Evolutionary conservation across 1,284 basidiomycete genomes (phyloP).

Genomic region (Sanghuangporus weigelae): DNA sequence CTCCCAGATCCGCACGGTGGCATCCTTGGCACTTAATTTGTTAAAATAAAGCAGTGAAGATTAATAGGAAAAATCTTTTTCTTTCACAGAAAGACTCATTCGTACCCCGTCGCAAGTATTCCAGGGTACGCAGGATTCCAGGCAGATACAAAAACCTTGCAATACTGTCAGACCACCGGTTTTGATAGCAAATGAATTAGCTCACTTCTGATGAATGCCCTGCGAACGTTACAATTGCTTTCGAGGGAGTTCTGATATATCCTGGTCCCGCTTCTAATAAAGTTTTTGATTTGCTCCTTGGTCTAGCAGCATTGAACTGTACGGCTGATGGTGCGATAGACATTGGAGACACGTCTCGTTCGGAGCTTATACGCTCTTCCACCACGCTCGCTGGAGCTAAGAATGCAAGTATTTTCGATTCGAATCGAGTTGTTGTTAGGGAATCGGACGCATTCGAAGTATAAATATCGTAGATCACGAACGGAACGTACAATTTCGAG

Average conservation of each 20-base stretch:
- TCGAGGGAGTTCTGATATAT: conserved; percentile 14
- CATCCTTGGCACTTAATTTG: conserved; percentile 64
- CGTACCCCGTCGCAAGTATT: conserved; percentile 70
- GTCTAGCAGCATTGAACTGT: conserved; percentile 5
- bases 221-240: conserved; percentile 44
- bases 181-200: background rate
- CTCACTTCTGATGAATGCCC: conserved; percentile 62
- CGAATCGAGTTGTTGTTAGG: background rate
- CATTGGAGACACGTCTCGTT: conserved; percentile 11
- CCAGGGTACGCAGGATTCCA: conserved; percentile 68
- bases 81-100: conserved; percentile 4
- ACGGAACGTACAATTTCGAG: conserved; percentile 3
- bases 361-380: background rate
- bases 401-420: background rate
- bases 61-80: background rate
- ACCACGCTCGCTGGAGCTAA: background rate
- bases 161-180: background rate
- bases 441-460: background rate
- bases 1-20: conserved; percentile 71
- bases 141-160: conserved; percentile 72
- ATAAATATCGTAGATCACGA: background rate
- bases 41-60: background rate
- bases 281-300: conserved; percentile 3
- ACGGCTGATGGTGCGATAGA: background rate
- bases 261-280: conserved; percentile 7